Evolutionary conservation across 441 rosid species (phyloP).

Genomic region (Melastoma candidum): DNA sequence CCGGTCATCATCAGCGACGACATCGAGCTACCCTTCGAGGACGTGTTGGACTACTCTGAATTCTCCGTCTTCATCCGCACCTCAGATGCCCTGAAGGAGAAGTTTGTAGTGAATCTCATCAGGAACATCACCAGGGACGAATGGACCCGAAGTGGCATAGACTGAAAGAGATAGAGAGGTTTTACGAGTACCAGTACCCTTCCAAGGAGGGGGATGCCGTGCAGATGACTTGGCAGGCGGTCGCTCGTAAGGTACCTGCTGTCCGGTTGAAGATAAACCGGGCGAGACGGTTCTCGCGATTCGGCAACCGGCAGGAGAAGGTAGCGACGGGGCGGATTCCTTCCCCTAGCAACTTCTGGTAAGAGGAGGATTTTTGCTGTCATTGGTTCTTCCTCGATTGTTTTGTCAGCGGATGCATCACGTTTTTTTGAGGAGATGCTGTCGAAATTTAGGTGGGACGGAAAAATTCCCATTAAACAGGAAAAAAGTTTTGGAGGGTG

Average conservation of each 20-base stretch:
- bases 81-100: slow-evolving; percentile 67
- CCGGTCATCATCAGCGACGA: slow-evolving; percentile 94
- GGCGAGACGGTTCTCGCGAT: too few species aligned
- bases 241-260: slow-evolving; percentile 68
- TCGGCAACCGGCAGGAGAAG: too few species aligned
- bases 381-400: too few species aligned
- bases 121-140: slow-evolving; percentile 60
- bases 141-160: slow-evolving; percentile 70
- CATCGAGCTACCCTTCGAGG: slow-evolving; percentile 92
- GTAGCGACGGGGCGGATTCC: too few species aligned
- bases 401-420: too few species aligned
- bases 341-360: too few species aligned
- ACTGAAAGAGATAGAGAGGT: slow-evolving; percentile 50
- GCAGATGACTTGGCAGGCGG: slow-evolving; percentile 90
- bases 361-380: too few species aligned
- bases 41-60: slow-evolving; percentile 76
- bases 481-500: too few species aligned
- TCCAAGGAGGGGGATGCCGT: slow-evolving; percentile 73
- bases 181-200: slow-evolving; percentile 65
- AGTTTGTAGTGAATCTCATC: slow-evolving; percentile 53
- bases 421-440: too few species aligned
- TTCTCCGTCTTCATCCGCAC: slow-evolving; percentile 82
- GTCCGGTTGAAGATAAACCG: slow-evolving; percentile 27
- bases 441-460: too few species aligned
- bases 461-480: too few species aligned